Base-by-base conservation (phyloP, 2,329 filamentous ascomycete genomes). In the Pseudogymnoascus sp. region DNA sequence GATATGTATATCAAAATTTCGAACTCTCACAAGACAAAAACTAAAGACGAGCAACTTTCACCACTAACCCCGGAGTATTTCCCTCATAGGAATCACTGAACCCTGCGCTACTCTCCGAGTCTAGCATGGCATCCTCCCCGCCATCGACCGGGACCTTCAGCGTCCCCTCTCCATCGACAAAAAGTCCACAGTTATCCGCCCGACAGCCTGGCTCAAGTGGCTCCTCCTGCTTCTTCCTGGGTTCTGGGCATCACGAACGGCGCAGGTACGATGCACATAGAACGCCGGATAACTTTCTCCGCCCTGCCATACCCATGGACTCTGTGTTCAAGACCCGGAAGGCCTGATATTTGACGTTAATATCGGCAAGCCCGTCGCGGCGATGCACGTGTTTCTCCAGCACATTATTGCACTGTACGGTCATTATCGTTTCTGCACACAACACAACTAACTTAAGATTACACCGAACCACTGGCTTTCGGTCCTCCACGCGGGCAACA, bases 51-150 rank as follows among this genome's bases (percentile, higher is more conserved):
- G 16, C 51, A 57, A 29, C 14, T 57, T 57, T 12, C 26, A 31
- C 51, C n/a, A 57, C 51, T 57, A 57, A 57, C 51, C 51, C 51
- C 51, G 51, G 51, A 57, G 51, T 57, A 57, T 57, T 57, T 57
- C 51, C 51, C 51, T 34, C 51, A 57, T 12, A 57, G n/a, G 51
- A 26, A 57, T 34, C 26, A 18, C 26, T 57, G 29, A 57, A 57
- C 51, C 51, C 51, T 57, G 51, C 51, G 51, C 51, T 57, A 34
- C 51, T 57, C 51, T 57, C 51, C 51, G 51, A 57, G 51, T 57
- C 51, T 57, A 57, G 51, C 51, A 57, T 57, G 51, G 51, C 51
- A 57, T 54, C 47, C 51, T 26, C n/a, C 26, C 51, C 51, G 51
- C 51, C 51, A 57, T 57, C 21, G 29, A 57, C 51, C 51, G 29